Percentiles rank a stretch among this genome's conserved stretches.
Conservation (phyloP, 352 stramenopile genomes). For the Pythium rhizo-oryzae region DNA sequence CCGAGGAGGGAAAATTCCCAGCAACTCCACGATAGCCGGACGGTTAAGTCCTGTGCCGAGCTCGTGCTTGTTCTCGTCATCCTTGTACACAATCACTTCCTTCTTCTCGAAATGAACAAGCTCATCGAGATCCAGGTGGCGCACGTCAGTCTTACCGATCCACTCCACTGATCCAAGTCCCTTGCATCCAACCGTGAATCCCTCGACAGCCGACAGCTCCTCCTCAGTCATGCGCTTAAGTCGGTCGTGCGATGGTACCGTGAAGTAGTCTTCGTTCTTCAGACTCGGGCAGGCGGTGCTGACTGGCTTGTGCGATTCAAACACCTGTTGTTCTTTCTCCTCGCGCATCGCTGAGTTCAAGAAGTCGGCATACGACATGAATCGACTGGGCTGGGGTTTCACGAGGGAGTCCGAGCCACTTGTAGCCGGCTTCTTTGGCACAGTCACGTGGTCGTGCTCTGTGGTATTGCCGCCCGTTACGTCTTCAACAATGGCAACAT, state of each 20-base stretch:
- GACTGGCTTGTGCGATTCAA: slow-evolving; percentile 35
- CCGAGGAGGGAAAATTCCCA: slow-evolving; percentile 74
- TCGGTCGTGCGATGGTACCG: slow-evolving; percentile 66
- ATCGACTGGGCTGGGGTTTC: slow-evolving; percentile 38
- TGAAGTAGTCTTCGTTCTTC: slow-evolving; percentile 84
- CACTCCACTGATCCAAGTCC: slow-evolving; percentile 79
- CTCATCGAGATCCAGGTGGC: slow-evolving; percentile 77
- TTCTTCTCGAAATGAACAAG: slow-evolving; percentile 84
- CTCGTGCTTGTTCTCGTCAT: slow-evolving; percentile 80
- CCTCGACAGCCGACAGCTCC: slow-evolving; percentile 70
- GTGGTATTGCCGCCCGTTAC: slow-evolving; percentile 4
- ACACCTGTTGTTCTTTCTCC: slow-evolving; percentile 39
- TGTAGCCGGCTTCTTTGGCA: slow-evolving; percentile 8
- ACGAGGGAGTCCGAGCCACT: slow-evolving; percentile 7
- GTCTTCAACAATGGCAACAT: slow-evolving; percentile 74
- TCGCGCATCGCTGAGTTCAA: slow-evolving; percentile 58
- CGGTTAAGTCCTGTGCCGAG: slow-evolving; percentile 79
- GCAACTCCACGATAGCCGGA: slow-evolving; percentile 76
- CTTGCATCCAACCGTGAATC: slow-evolving; percentile 81
- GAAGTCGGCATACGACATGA: slow-evolving; percentile 85
- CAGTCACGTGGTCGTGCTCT: neutral
- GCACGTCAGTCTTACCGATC: slow-evolving; percentile 81
- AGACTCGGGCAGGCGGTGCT: slow-evolving; percentile 57
- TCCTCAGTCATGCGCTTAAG: slow-evolving; percentile 73
- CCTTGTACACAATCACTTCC: slow-evolving; percentile 86